Evolutionary conservation across 305 asterid species (phyloP).

Genomic region (Fraxinus dipetala): DNA sequence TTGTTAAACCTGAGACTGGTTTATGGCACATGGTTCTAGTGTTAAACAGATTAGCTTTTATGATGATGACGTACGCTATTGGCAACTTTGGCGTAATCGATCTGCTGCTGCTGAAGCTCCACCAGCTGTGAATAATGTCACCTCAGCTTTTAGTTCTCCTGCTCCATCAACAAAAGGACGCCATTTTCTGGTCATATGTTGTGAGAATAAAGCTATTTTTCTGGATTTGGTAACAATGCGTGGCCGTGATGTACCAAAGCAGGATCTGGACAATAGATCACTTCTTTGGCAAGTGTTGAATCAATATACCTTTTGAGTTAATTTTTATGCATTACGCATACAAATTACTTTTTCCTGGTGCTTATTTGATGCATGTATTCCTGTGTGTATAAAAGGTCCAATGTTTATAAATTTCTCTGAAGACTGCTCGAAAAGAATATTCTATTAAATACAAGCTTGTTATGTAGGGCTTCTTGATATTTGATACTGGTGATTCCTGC

Average conservation of each 20-base stretch:
- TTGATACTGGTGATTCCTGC: neutral
- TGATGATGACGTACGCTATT: constrained; percentile 90
- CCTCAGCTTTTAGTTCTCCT: constrained; percentile 79
- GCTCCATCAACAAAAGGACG: constrained; percentile 96
- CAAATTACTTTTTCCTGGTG: constrained; percentile 9
- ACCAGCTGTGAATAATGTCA: constrained; percentile 72
- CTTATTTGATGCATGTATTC: neutral
- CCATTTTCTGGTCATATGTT: constrained; percentile 95
- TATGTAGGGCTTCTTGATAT: constrained; percentile 2
- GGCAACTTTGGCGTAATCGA: constrained; percentile 92
- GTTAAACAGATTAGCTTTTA: constrained; percentile 98
- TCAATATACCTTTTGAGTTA: constrained; percentile 8
- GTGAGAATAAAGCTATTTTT: constrained; percentile 96
- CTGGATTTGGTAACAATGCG: constrained; percentile 98
- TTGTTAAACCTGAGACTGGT: constrained; percentile 36
- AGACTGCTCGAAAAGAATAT: neutral
- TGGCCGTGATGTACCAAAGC: constrained; percentile 99
- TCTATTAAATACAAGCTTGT: neutral
- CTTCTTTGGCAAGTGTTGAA: constrained; percentile 72
- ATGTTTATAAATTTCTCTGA: constrained; percentile 8
- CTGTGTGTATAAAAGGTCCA: constrained; percentile 13
- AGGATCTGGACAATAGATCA: constrained; percentile 93
- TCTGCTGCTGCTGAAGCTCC: constrained; percentile 97
- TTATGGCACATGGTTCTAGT: constrained; percentile 54
- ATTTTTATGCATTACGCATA: constrained; percentile 13